Percentiles rank a stretch among this genome's conserved stretches.
These are phyloP conservation scores for Diaporthe citrichinensis DNA, from an alignment of 2,329 filamentous ascomycete species.

Conservation along the genomic window DNA sequence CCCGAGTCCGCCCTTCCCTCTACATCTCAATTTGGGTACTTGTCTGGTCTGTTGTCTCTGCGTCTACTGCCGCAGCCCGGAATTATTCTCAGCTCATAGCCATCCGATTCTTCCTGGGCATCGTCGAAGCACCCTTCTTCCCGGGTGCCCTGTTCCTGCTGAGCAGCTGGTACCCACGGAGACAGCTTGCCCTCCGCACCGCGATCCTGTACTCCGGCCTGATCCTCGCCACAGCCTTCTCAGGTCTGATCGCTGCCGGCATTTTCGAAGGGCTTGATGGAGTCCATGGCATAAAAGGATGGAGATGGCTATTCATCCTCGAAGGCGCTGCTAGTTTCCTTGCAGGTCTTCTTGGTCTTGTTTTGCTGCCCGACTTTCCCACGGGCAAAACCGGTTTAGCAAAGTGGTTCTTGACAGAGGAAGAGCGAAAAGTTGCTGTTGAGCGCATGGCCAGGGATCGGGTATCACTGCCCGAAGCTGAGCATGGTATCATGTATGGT, in stretches of 20 bases:
- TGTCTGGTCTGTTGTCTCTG: conserved; percentile 56
- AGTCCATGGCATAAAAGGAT: conserved; percentile 52
- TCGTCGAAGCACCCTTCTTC: conserved; percentile 57
- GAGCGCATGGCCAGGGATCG: conserved; percentile 24
- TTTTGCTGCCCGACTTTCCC: conserved; percentile 43
- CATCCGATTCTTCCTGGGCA: conserved; percentile 58
- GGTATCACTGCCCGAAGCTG: background rate
- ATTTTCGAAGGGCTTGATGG: conserved; percentile 72
- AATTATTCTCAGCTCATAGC: conserved; percentile 58
- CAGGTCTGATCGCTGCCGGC: conserved; percentile 72
- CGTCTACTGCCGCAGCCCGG: conserved; percentile 56
- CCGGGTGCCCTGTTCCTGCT: conserved; percentile 66
- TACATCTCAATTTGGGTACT: conserved; percentile 53
- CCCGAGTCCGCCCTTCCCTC: conserved; percentile 51
- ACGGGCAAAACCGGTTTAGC: background rate
- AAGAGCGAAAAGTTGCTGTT: conserved; percentile 16
- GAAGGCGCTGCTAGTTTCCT: conserved; percentile 42
- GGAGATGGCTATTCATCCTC: conserved; percentile 50
- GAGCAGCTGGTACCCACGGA: conserved; percentile 74
- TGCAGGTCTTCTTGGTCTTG: conserved; percentile 47
- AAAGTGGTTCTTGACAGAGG: conserved; percentile 18
- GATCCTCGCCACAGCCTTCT: conserved; percentile 77
- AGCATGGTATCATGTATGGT: background rate
- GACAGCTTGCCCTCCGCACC: conserved; percentile 73
- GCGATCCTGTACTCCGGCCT: conserved; percentile 72